Base-by-base conservation (phyloP, 768 basidiomycete species). In the Astraeus odoratus region DNA sequence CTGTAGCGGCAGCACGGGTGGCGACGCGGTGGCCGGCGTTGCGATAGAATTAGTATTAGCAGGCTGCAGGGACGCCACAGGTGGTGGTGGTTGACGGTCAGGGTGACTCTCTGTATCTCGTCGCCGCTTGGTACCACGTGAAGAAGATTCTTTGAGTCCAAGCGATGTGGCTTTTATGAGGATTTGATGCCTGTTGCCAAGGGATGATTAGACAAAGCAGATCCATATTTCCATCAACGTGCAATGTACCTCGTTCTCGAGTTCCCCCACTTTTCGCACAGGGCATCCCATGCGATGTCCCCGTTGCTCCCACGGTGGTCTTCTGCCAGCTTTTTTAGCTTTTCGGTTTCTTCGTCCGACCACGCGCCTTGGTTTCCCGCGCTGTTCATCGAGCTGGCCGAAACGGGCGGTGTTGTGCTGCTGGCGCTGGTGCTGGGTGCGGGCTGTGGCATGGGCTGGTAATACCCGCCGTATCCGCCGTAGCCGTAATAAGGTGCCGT, bases 131-230 rank as follows among this genome's bases (percentile, higher is more conserved):
- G 70, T 68, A 5, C 75, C 80, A 34, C 82, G 64, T 1, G 74
- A 74, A 15, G 84, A 78, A 51, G 82, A 86, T 53, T 84, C 83
- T 61, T 89, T 89, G 39, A 91, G 68, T 8, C 84, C 83, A 15
- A 91, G 61, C n/a, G 74, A 67, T 1, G 83, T 90, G 2, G 86
- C 88, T 63, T 87, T 89, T 49, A 88, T 77, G 26, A 89, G 67
- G 44, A 90, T 88, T 59, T 91, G 87, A 54, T 88, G 86, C 57
- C 87, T 90, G 48, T 37, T 26, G 13, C 22, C 19, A 24, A 31
- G 34, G 12, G 47, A 44, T 36, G 33, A 33, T 29, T 27, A 48
- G 23, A 20, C 29, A 20, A 36, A 36, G 45, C 15, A 25, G 16
- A 27, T 18, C 2, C 9, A 37, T n/a, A 13, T 8, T 7, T 30